Base-by-base conservation (phyloP, 805 yeast species). In the Torulaspora franciscae region DNA sequence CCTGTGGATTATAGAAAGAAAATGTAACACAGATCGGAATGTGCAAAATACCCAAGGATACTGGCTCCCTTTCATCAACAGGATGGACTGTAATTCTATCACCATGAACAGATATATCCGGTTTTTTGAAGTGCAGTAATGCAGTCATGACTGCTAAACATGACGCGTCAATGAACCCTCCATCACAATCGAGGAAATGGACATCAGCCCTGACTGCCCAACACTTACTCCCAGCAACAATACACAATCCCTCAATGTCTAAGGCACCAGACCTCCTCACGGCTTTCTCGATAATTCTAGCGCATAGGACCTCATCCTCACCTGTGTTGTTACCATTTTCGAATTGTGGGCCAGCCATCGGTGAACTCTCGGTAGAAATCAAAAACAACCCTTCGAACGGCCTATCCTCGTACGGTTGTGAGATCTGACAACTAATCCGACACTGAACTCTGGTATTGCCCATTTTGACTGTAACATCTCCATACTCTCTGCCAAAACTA, bases 201-300 rank as follows among this genome's bases (percentile, higher is more conserved):
- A 93, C 79, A 60, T 90, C 97, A 0, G 95, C 97, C 46, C 95
- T 76, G 9, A 93, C 72, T 45, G 81, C 75, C 99, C 99, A 93
- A 60, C 95, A 89, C 52, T 87, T 83, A 43, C 80, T 76, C 2
- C 97, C 98, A 0, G 96, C 95, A 17, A 85, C 77, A 36, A 93
- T 87, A 68, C 98, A 91, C 36, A 93, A 68, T 39, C 87, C 79
- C 63, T 93, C 99, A 33, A 91, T 74, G 65, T 93, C 99, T 36
- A 93, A 68, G 0, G 98, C 95, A 50, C 85, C 85, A 1, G 96
- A 85, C 59, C 96, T 74, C 58, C 95, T 76, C 37, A 93, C 82
- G 1, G 97, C 90, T 60, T 91, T 93, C 59, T 93, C 99, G 35
- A 93, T 80, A 46, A 90, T 73, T 61, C 98, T 71, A 6, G 88